Percentiles rank a stretch among this genome's conserved stretches.
These are phyloP conservation scores for Boeremia lycopersici DNA, from an alignment of 2,329 filamentous ascomycete species.

Conservation along the genomic window DNA sequence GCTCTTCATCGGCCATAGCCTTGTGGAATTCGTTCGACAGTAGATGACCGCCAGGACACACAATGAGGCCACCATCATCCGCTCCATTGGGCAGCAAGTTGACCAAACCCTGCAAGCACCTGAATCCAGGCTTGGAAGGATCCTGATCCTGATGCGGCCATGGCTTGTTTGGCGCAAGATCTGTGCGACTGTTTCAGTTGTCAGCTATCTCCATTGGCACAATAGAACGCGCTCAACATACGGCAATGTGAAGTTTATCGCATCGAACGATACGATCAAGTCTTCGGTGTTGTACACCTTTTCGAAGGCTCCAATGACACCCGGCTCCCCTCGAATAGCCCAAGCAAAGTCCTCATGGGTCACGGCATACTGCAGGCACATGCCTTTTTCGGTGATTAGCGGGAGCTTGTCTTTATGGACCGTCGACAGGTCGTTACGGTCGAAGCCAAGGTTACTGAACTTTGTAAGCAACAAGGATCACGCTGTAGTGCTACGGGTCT, in stretches of 20 bases:
- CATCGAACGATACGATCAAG: slow-evolving; percentile 48
- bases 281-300: slow-evolving; percentile 46
- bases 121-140: slow-evolving; percentile 52
- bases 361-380: slow-evolving; percentile 41
- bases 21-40: slow-evolving; percentile 41
- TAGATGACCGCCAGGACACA: slow-evolving; percentile 38
- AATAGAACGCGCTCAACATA: not conserved
- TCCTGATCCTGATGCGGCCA: slow-evolving; percentile 48
- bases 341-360: slow-evolving; percentile 52
- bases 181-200: slow-evolving; percentile 24
- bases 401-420: slow-evolving; percentile 29
- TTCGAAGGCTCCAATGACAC: slow-evolving; percentile 45
- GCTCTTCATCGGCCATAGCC: slow-evolving; percentile 30
- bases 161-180: slow-evolving; percentile 30
- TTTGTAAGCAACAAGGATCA: not conserved
- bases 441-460: slow-evolving; percentile 25
- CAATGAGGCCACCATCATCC: slow-evolving; percentile 47
- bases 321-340: slow-evolving; percentile 48
- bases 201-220: not conserved
- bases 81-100: slow-evolving; percentile 51
- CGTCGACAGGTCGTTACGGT: slow-evolving; percentile 29
- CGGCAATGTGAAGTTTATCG: slow-evolving; percentile 47
- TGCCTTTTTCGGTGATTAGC: slow-evolving; percentile 28
- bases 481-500: not conserved
- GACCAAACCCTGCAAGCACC: slow-evolving; percentile 59